Conservation (phyloP, 306 rosid genomes). For the Oemleria cerasiformis region DNA sequence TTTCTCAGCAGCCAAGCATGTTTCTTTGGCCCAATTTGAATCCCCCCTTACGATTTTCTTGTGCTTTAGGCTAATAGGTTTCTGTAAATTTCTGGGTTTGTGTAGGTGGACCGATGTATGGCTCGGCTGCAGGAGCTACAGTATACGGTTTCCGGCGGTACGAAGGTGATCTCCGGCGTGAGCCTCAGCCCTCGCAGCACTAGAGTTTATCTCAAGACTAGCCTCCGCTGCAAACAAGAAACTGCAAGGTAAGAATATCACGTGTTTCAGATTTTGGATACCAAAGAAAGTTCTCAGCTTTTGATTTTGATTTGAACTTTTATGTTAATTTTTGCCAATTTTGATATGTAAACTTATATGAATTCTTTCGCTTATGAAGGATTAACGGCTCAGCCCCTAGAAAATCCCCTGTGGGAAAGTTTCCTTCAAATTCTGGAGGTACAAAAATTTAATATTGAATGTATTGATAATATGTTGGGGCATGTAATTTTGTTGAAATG, state of each 20-base stretch:
- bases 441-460: too few species aligned
- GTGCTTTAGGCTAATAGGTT: not conserved
- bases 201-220: constrained; percentile 72
- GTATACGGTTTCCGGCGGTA: constrained; percentile 72
- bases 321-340: not conserved
- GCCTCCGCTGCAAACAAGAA: constrained; percentile 96
- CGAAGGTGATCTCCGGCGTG: constrained; percentile 72
- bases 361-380: constrained; percentile 39
- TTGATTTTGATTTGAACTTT: not conserved
- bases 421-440: constrained; percentile 66
- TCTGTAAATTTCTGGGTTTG: constrained; percentile 17
- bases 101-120: constrained; percentile 91
- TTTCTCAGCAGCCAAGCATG: not conserved
- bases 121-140: constrained; percentile 89
- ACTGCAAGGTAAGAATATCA: constrained; percentile 46
- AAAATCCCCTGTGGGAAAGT: constrained; percentile 77
- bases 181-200: constrained; percentile 95
- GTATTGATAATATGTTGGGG: too few species aligned
- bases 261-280: not conserved
- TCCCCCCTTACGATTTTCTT: not conserved
- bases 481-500: not conserved
- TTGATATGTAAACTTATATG: constrained; percentile 23
- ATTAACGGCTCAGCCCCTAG: constrained; percentile 42
- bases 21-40: not conserved
- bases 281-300: not conserved